Evolutionary conservation across 2,329 filamentous ascomycete genomes (phyloP), one percentile per base, ranked within the genome.

Genomic region (Talaromyces verruculosus): DNA sequence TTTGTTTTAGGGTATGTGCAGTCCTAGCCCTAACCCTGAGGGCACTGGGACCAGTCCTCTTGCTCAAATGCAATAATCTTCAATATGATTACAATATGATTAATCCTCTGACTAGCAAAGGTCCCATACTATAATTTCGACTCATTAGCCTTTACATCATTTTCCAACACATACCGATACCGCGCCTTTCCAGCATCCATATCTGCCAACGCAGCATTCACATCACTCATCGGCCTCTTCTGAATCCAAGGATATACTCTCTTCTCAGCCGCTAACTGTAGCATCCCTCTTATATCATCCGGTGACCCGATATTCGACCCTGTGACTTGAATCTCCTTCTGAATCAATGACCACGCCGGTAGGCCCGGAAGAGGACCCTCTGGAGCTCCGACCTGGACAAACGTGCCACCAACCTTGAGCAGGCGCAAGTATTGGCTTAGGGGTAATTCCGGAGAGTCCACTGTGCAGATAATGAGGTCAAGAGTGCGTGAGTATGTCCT

Each of bases 361-460:
- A 91, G 81, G 2, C 79, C 77, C 4, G 86, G 87, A 37, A 81
- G 67, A 17, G 76, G 75, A 65, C 84, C 83, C 71, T 92, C 89
- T 0, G 89, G 89, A 1, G 85, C 85, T 33, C 89, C 89, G 59
- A 92, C 83, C 76, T 90, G 87, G 65, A 90, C 83, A 70, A 90
- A 87, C 15, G 81, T 81, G 5, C 89, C 89, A 59, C 86, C 83
- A 17, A 82, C 77, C 66, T 84, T 81, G 39, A 91, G 79, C 8
- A 92, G 80, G 15, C 78, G 71, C 65, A 92, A 79, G 75, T 91
- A 91, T 57, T 85, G 78, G 61, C 78, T 74, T 28, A 91, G 73
- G 0, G 88, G 88, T 87, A 91, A 89, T 64, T 86, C 82, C 2
- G 83, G 81, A 1, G 79, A 81, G 3, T 82, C 84, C n/a, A 88